These are phyloP conservation scores for Talaromyces amestolkiae DNA, from an alignment of 2,329 filamentous ascomycete species.

Conservation along the genomic window DNA sequence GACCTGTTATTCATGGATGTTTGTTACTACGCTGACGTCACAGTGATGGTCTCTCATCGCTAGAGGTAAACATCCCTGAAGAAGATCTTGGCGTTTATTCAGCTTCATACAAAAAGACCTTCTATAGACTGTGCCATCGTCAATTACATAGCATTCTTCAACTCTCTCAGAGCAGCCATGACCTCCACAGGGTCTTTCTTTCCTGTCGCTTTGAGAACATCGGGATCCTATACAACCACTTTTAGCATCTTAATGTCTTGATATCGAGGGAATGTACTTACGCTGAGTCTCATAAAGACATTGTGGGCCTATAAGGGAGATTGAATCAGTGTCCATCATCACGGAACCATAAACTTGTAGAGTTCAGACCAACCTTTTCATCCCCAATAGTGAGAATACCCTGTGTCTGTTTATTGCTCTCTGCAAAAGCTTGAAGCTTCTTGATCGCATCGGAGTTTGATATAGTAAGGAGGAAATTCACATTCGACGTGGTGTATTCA, in stretches of 20 bases:
- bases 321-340: slow-evolving; percentile 15
- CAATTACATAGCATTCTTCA: slow-evolving; percentile 64
- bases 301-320: slow-evolving; percentile 70
- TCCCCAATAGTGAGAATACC: slow-evolving; percentile 96
- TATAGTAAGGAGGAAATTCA: slow-evolving; percentile 79
- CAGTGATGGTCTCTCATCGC: neutral
- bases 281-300: slow-evolving; percentile 87
- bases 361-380: slow-evolving; percentile 71
- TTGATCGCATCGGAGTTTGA: slow-evolving; percentile 71
- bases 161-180: slow-evolving; percentile 79
- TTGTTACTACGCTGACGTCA: neutral
- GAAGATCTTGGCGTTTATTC: neutral
- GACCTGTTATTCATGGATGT: neutral
- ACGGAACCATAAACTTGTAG: neutral
- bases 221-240: slow-evolving; percentile 61
- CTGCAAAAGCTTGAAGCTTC: slow-evolving; percentile 72
- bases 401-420: slow-evolving; percentile 81
- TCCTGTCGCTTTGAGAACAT: slow-evolving; percentile 78
- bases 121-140: too few species aligned
- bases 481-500: slow-evolving; percentile 97
- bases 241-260: neutral
- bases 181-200: slow-evolving; percentile 77
- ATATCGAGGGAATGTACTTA: slow-evolving; percentile 41
- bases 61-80: neutral
- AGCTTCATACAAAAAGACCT: neutral